These are phyloP conservation scores for Yarrowia bubula DNA, from an alignment of 805 yeast genomes.

Conservation along the genomic window DNA sequence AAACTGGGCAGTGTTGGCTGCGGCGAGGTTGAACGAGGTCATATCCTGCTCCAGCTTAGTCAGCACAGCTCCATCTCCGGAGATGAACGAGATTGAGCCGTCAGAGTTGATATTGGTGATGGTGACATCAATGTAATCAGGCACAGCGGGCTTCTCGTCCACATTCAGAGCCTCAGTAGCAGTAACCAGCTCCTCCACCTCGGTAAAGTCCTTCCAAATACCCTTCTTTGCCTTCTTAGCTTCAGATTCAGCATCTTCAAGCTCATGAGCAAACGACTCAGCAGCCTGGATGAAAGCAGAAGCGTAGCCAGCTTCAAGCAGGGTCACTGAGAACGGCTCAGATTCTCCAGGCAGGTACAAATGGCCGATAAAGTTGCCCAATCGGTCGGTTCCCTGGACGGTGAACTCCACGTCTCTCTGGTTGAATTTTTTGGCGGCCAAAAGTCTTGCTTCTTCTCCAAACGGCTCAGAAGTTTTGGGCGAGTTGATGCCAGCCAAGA, in stretches of 20 bases:
- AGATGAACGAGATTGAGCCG: slow-evolving; percentile 37
- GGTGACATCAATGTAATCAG: slow-evolving; percentile 40
- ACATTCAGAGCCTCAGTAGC: slow-evolving; percentile 15
- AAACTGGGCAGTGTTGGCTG: slow-evolving; percentile 36
- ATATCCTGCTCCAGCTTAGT: slow-evolving; percentile 34
- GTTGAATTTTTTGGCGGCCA: slow-evolving; percentile 52
- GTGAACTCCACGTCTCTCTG: slow-evolving; percentile 76
- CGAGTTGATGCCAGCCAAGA: slow-evolving; percentile 68
- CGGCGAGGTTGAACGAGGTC: slow-evolving; percentile 36
- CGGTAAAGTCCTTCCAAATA: slow-evolving; percentile 50
- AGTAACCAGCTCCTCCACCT: slow-evolving; percentile 29
- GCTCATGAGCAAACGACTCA: slow-evolving; percentile 49
- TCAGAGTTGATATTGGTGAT: slow-evolving; percentile 37
- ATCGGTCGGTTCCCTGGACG: slow-evolving; percentile 65
- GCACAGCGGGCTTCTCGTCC: slow-evolving; percentile 31
- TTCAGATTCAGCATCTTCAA: slow-evolving; percentile 58
- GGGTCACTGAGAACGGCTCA: slow-evolving; percentile 45
- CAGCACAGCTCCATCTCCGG: slow-evolving; percentile 30
- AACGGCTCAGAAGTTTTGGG: slow-evolving; percentile 41
- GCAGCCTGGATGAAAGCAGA: slow-evolving; percentile 32
- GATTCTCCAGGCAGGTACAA: slow-evolving; percentile 49
- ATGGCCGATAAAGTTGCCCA: slow-evolving; percentile 80
- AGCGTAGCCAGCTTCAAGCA: slow-evolving; percentile 31
- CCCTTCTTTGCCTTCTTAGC: slow-evolving; percentile 61
- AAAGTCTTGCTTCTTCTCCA: slow-evolving; percentile 54